Evolutionary conservation across 768 basidiomycete genomes (phyloP), one percentile per base, ranked within the genome.

Genomic region (Sporobolomyces phaffii): DNA sequence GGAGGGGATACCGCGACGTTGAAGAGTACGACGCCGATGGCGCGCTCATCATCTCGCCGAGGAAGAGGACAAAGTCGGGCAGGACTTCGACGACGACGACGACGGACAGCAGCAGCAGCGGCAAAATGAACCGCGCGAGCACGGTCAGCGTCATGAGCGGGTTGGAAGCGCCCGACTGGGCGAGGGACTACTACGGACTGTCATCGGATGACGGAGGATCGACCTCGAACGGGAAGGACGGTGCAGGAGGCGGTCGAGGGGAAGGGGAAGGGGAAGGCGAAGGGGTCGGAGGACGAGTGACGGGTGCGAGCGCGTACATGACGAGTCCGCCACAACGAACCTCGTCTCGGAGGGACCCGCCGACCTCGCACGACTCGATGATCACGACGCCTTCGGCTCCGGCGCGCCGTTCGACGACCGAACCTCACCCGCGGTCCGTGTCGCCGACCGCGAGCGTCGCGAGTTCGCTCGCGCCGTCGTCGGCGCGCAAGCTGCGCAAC

Each of bases 91-190:
- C 59, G 54, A 56, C n/a, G n/a, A n/a, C n/a, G n/a, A n/a, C 38
- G 38, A 38, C 38, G 17, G 17, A 17, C 9, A 38, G 38, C 33
- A 53, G 56, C n/a, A 63, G 73, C 26, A 74, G 69, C 36, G 84
- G 84, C 75, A 84, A 84, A 69, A 84, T 86, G 73, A 93, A 96
- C 73, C 88, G 96, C 26, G 96, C 96, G 1, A 94, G 91, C 74
- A 89, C 91, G 0, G 85, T 97, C 76, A 94, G 91, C 77, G 84
- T 99, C 68, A 86, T 99, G 76, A 92, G 89, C 59, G 91, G 91
- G 0, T 83, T 99, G 13, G 93, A 94, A 29, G 70, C 70, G 53
- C 43, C 57, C 8, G 70, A 68, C 18, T 69, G 69, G 69, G 68
- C 68, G 14, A 36, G 61, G 38, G 58, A 69, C 47, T 69, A 64